phyloP scores from a whole-genome alignment of 768 basidiomycete genomes.

The Hirschioporus abietinus region DNA sequence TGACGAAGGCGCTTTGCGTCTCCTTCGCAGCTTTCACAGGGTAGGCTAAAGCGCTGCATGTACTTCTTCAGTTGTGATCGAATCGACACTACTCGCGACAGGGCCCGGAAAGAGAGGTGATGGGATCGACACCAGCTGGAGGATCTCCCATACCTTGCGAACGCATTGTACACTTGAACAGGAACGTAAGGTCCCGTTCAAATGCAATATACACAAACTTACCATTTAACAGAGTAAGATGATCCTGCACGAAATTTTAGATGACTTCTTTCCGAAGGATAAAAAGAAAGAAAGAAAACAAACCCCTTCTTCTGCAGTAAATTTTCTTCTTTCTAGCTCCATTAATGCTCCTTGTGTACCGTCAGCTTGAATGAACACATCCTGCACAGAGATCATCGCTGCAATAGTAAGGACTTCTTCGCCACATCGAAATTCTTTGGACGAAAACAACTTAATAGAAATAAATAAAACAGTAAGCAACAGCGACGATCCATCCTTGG shows the following conservation, averaged over 20 bases:
- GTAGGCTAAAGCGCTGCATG: slow-evolving; percentile 83
- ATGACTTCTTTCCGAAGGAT: background rate
- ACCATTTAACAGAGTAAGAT: slow-evolving; percentile 93
- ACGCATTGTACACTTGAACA: slow-evolving; percentile 83
- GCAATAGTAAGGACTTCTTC: slow-evolving; percentile 95
- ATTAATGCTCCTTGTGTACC: slow-evolving; percentile 81
- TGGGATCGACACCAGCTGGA: slow-evolving; percentile 92
- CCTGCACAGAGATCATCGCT: slow-evolving; percentile 94
- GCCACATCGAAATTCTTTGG: slow-evolving; percentile 82
- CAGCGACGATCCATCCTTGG: background rate
- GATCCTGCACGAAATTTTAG: slow-evolving; percentile 55
- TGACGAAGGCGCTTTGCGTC: slow-evolving; percentile 78
- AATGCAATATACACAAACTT: slow-evolving; percentile 4
- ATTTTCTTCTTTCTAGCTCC: slow-evolving; percentile 91
- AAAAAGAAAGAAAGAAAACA: slow-evolving; percentile 23
- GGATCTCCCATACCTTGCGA: slow-evolving; percentile 74
- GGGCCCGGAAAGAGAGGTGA: slow-evolving; percentile 86
- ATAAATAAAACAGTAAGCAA: background rate
- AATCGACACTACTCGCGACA: slow-evolving; percentile 92
- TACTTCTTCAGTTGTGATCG: slow-evolving; percentile 94
- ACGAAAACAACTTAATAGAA: slow-evolving; percentile 66
- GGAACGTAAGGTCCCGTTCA: slow-evolving; percentile 5
- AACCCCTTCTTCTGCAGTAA: slow-evolving; percentile 97
- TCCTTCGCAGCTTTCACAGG: slow-evolving; percentile 82
- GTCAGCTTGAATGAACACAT: slow-evolving; percentile 85